Evolutionary conservation across 2,329 filamentous ascomycete genomes (phyloP).

Genomic region (Westerdykella sp.): DNA sequence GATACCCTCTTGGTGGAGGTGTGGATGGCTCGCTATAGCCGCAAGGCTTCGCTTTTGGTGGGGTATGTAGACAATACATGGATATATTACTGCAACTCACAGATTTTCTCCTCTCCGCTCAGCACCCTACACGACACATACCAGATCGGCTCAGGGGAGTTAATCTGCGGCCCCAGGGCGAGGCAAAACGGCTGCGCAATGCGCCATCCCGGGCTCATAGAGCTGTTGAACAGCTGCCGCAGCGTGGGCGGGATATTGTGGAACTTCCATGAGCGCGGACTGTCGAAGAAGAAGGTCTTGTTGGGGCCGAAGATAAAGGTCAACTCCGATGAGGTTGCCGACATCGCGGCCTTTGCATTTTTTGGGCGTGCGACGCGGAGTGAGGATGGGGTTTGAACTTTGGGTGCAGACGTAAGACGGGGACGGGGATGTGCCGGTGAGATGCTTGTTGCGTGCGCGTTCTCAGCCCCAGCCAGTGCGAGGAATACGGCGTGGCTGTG

Average conservation of each 20-base stretch:
- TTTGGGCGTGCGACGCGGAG: too few species aligned
- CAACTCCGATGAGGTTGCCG: constrained; percentile 25
- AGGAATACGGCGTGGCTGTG: too few species aligned
- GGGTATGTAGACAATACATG: too few species aligned
- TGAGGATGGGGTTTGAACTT: too few species aligned
- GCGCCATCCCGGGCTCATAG: constrained; percentile 28
- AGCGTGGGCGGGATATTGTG: constrained; percentile 30
- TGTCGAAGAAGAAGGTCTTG: constrained; percentile 34
- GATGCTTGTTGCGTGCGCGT: too few species aligned
- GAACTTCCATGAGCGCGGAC: constrained; percentile 34
- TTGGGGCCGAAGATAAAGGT: constrained; percentile 33
- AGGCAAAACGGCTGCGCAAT: constrained; percentile 31
- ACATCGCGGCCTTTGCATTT: too few species aligned
- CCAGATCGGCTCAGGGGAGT: constrained; percentile 27
- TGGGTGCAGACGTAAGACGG: too few species aligned
- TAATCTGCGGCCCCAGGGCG: constrained; percentile 25
- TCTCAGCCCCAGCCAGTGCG: too few species aligned
- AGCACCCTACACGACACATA: constrained; percentile 30
- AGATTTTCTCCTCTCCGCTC: constrained; percentile 31
- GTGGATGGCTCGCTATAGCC: too few species aligned
- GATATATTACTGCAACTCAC: constrained; percentile 14
- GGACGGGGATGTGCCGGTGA: too few species aligned
- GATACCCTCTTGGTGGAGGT: too few species aligned
- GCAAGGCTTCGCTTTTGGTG: too few species aligned
- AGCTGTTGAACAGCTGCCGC: constrained; percentile 28